Conservation (phyloP, 192 early-diverging fungal genomes). For the Rhizoclosmatium sp. region DNA sequence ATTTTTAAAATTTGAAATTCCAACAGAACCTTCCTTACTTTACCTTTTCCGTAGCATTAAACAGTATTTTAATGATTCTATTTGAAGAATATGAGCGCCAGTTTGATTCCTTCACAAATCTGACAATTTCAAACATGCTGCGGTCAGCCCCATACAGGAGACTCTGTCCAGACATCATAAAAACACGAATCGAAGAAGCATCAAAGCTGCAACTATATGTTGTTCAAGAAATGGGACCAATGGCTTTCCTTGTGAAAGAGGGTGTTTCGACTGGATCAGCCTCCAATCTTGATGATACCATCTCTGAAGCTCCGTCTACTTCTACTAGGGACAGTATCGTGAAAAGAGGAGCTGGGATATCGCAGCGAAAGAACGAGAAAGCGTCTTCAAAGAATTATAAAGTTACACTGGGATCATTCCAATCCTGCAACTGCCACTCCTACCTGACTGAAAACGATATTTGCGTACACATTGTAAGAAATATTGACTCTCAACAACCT, state of each 20-base stretch:
- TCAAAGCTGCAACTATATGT: conserved; percentile 45
- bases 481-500: background rate
- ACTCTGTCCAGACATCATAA: conserved; percentile 47
- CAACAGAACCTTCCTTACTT: no score
- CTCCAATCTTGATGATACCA: background rate
- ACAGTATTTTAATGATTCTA: no score
- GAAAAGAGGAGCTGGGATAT: background rate
- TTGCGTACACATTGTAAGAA: conserved; percentile 53
- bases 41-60: no score
- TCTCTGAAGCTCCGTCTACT: background rate
- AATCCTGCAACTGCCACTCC: conserved; percentile 48
- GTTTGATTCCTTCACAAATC: no score
- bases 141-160: conserved; percentile 39
- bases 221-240: conserved; percentile 60
- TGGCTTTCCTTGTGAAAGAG: conserved; percentile 54
- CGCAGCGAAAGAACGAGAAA: background rate
- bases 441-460: conserved; percentile 44
- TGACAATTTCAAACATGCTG: conserved; percentile 31
- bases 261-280: background rate
- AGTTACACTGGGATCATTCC: conserved; percentile 50
- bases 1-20: no score
- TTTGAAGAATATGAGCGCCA: no score
- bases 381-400: conserved; percentile 36
- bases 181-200: conserved; percentile 47
- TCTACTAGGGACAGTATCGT: background rate